Base-by-base conservation (phyloP, 495 filamentous ascomycete genomes). In the Penicillium diatomitis region DNA sequence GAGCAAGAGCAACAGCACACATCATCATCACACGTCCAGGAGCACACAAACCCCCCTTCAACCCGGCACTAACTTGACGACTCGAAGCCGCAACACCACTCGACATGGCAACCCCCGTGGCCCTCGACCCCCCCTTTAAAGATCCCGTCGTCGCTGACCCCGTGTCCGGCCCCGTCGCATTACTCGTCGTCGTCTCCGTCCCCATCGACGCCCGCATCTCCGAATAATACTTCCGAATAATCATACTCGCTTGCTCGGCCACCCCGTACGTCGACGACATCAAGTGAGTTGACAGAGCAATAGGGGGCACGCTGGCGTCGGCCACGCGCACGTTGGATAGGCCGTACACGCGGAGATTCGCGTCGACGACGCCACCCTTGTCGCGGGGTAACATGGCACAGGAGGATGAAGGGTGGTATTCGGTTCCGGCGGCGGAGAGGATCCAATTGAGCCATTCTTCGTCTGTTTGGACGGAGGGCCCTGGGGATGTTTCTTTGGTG, bases 241-340 rank as follows among this genome's bases (percentile, higher is more conserved):
- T 56, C 6, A 38, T 49, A 20, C 50, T 62, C 4, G 60, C 74
- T 56, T 69, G 69, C 54, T 77, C 74, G 7, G 74, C 74, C 29
- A 77, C 59, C 4, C 67, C 74, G 41, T 76, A 77, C 5, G 75
- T 73, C 7, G 69, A 70, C 3, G 74, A 65, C 59, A 76, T 74
- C 28, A 75, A 49, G 58, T 77, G 74, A n/a, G 73, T 67, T 5
- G 70, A 74, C 29, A 74, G 60, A 2, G 74, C 58, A 12, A 76
- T 57, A 0, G 75, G 76, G 0, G 66, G 61, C 4, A 77, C 61
- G 46, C 68, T 64, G 4, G 72, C 72, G 41, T 77, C 73, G 2
- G 72, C 73, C 2, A 79, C 71, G 4, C 76, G 70, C n/a, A 78
- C 61, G 42, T 78, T 78, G 6, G 62, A 46, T 7, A 71, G 67